Base-by-base conservation (phyloP, 1,284 basidiomycete species). In the Trichosporon sp. region DNA sequence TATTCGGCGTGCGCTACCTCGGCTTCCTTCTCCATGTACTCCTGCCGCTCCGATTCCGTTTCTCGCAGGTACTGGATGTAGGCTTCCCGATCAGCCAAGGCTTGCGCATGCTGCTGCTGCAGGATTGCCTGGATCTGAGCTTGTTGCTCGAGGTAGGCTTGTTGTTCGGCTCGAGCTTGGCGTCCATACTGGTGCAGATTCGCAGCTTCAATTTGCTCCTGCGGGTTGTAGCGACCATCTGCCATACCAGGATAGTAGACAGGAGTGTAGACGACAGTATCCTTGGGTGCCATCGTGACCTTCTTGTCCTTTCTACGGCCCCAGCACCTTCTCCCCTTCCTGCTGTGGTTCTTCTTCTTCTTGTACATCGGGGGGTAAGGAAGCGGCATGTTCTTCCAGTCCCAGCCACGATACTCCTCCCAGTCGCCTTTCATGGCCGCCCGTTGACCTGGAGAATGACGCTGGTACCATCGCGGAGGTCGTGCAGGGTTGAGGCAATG, bases 401-500 rank as follows among this genome's bases (percentile, higher is more conserved):
- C 59, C 59, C 59, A 63, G 59, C 59, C 59, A n/a, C 59, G 12
- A 16, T 63, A 63, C 59, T 63, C 59, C 16, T 63, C 59, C 59
- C 59, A 63, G 32, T 63, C 32, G 16, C 59, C 59, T 8, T 63
- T 63, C 59, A 63, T 63, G 3, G 59, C 59, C 4, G 59, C 59
- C 3, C 59, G 59, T 16, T 63, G 59, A 3, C 59, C 59, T 1
- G 59, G 59, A 7, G 59, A 63, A 32, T 63, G 59, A 2, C 59
- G 59, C 32, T 63, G 59, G 16, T 63, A 66, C 65, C 38, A 48
- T 0, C 65, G 65, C 11, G 65, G 46, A 12, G 40, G 51, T 37
- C 70, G 70, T 5, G 65, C 26, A 2, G 78, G 76, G 64, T 81
- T 81, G 35, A 80, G 74, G 35, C 74, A 77, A 12, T 78, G 76